Evolutionary conservation across 495 filamentous ascomycete genomes (phyloP).

Genomic region (Podospora bellae-mahoneyi): DNA sequence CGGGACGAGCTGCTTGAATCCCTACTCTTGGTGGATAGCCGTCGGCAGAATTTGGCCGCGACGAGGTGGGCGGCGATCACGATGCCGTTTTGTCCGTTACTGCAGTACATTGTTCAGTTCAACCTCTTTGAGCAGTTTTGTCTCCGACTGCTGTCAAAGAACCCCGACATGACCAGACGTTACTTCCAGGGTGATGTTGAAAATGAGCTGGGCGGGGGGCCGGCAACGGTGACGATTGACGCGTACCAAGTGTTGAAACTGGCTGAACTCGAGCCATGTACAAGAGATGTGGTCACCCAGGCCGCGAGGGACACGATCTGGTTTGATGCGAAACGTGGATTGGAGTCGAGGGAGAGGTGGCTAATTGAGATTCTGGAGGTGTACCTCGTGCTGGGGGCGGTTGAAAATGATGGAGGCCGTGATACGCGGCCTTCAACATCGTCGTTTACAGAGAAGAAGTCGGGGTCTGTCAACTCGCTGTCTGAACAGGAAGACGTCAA

Average conservation of each 20-base stretch:
- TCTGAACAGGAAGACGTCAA: background rate
- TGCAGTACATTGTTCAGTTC: constrained; percentile 38
- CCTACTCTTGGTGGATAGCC: constrained; percentile 33
- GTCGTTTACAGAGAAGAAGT: background rate
- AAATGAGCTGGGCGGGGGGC: background rate
- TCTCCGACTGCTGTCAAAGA: constrained; percentile 24
- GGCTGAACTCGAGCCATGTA: background rate
- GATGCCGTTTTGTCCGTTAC: constrained; percentile 32
- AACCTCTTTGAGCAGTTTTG: constrained; percentile 42
- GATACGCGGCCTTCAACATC: background rate
- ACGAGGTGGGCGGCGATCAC: background rate
- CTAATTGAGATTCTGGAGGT: constrained; percentile 38
- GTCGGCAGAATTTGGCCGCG: constrained; percentile 28
- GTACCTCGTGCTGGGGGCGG: constrained; percentile 33
- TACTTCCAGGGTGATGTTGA: background rate
- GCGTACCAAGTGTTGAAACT: constrained; percentile 25
- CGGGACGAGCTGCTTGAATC: constrained; percentile 29
- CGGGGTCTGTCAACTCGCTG: background rate
- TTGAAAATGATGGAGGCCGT: background rate
- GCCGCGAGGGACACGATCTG: constrained; percentile 31
- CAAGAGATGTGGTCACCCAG: background rate
- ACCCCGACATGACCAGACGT: background rate
- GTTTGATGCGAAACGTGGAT: constrained; percentile 28
- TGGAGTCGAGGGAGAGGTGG: constrained; percentile 44
- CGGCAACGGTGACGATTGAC: background rate